Evolutionary conservation across 805 yeast species (phyloP).

Genomic region (Danielia reshetovae): DNA sequence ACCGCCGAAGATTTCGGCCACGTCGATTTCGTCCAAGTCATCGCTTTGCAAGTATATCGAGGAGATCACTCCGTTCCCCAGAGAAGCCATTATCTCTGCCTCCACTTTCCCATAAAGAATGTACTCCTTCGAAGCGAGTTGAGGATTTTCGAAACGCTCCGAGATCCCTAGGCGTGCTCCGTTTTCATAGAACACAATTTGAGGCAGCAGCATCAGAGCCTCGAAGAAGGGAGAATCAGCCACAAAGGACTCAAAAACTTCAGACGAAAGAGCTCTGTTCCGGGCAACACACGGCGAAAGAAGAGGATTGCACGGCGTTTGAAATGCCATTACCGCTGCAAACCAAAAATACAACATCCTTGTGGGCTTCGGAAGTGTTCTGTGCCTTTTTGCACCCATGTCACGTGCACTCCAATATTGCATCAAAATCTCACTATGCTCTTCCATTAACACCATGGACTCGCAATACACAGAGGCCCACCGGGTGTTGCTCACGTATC

Average conservation of each 20-base stretch:
- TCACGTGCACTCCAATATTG: not conserved
- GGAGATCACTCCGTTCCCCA: conserved; percentile 35
- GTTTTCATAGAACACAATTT: not conserved
- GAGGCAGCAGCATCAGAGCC: not conserved
- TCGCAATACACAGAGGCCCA: conserved; percentile 11
- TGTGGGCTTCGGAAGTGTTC: too few species aligned
- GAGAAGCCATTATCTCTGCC: conserved; percentile 30
- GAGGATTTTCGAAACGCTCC: conserved; percentile 27
- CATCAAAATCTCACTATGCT: not conserved
- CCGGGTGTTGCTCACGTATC: conserved; percentile 14
- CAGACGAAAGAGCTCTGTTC: conserved; percentile 22
- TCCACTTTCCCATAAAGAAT: conserved; percentile 35
- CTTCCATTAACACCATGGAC: conserved; percentile 1
- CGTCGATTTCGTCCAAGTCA: conserved; percentile 41
- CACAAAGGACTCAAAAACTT: conserved; percentile 17
- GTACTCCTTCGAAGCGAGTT: conserved; percentile 25
- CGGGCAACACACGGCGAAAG: conserved; percentile 22
- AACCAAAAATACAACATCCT: too few species aligned
- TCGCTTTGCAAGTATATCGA: conserved; percentile 40
- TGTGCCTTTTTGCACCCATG: not conserved
- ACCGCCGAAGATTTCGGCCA: conserved; percentile 39
- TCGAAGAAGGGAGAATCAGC: not conserved
- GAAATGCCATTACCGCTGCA: too few species aligned
- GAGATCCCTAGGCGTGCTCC: conserved; percentile 10
- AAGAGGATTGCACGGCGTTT: conserved; percentile 25